Base-by-base conservation (phyloP, 2,329 filamentous ascomycete species). In the Paracoccidioides lutzii region DNA sequence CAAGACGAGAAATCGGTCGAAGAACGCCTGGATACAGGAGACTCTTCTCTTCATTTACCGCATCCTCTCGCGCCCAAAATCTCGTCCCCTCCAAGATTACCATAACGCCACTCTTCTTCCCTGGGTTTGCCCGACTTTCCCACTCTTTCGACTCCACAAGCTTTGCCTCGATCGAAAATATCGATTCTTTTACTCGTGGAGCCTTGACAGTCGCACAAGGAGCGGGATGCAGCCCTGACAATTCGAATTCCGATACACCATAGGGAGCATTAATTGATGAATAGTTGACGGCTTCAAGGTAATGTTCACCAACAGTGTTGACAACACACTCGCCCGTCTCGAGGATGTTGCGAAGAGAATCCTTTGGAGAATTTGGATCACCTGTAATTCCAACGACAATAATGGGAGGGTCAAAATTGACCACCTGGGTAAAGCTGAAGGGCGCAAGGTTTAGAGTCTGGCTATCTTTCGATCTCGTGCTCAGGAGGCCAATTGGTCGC, bases 41-140 rank as follows among this genome's bases (percentile, higher is more conserved):
- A 61, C 82, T 88, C 65, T 76, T 79, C 7, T 89, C 84, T 66
- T 87, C 81, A 63, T 95, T 88, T 58, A 95, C 75, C 2, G 90
- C 90, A 72, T 96, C 91, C 67, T 94, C 88, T 54, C 90, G 75
- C 1, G 84, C 89, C 89, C 90, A 96, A 67, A 96, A 95, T 33
- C 84, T 78, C 38, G 87, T 83, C 0, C 89, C 91, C 73, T 96
- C 89, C 10, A 96, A 76, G 38, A 95, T 79, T 1, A 81, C 85
- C 59, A 95, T 66, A 3, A 85, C 84, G 0, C 85, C 82, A 0
- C 85, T 85, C 75, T 83, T 90, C 73, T 84, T 85, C 2, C 87
- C 89, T 0, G 85, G 84, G 2, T 73, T 82, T 0, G 76, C 76
- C 53, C 78, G 78, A 68, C 84, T 88, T 69, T 91, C 84, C 72